A percentile compares a stretch with the other conserved stretches of the same genome.
These are phyloP conservation scores for Penicillium crustosum DNA, from an alignment of 2,329 filamentous ascomycete genomes.

Conservation along the genomic window DNA sequence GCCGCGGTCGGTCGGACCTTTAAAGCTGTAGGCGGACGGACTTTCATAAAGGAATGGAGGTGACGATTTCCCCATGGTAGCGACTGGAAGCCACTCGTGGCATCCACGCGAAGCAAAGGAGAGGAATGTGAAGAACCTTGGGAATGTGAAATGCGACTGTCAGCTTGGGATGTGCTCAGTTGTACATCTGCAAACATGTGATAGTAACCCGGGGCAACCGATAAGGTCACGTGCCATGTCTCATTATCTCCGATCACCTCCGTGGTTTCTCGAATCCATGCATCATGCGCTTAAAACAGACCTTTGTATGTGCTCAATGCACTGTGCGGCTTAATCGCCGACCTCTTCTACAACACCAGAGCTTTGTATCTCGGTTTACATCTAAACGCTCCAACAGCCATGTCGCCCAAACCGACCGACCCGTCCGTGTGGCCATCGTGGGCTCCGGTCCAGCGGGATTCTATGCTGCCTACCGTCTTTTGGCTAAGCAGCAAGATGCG, in stretches of 20 bases:
- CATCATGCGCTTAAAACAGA: constrained; percentile 29
- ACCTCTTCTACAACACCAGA: constrained; percentile 8
- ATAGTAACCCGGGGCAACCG: constrained; percentile 36
- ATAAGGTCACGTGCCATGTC: constrained; percentile 20
- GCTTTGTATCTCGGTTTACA: constrained; percentile 6
- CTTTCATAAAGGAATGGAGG: constrained; percentile 74
- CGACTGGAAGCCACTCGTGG: constrained; percentile 28
- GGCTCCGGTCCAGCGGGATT: constrained; percentile 95
- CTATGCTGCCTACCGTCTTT: constrained; percentile 84
- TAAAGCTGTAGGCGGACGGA: constrained; percentile 54
- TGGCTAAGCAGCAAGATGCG: constrained; percentile 70
- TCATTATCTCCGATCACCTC: constrained; percentile 6
- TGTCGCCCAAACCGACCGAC: constrained; percentile 42
- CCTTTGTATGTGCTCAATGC: constrained; percentile 34
- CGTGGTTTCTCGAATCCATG: background rate
- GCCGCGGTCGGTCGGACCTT: constrained; percentile 51
- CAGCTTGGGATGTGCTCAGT: background rate
- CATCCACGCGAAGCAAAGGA: constrained; percentile 36
- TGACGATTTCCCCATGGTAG: constrained; percentile 53
- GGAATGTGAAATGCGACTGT: constrained; percentile 23
- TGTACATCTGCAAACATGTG: constrained; percentile 17
- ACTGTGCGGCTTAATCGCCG: constrained; percentile 21
- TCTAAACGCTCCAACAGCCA: constrained; percentile 34
- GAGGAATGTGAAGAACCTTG: constrained; percentile 23
- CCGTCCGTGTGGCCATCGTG: constrained; percentile 79